Evolutionary conservation across 2,329 filamentous ascomycete species (phyloP).

Genomic region (Calonectria naviculata): DNA sequence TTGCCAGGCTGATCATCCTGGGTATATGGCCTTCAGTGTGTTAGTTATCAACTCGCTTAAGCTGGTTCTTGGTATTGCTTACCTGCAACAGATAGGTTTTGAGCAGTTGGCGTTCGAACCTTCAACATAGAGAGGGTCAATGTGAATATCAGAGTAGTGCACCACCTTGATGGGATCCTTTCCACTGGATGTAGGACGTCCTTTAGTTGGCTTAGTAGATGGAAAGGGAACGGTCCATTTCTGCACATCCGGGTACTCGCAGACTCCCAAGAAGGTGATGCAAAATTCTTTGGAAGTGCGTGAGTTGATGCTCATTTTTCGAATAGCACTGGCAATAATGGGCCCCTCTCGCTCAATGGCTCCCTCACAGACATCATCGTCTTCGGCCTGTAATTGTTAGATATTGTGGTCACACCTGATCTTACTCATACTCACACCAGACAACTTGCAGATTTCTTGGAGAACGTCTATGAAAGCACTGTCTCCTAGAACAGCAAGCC

Average conservation of each 20-base stretch:
- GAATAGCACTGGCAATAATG: slow-evolving; percentile 61
- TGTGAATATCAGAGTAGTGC: slow-evolving; percentile 70
- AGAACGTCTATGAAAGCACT: slow-evolving; percentile 48
- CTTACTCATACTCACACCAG: slow-evolving; percentile 38
- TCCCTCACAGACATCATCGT: slow-evolving; percentile 66
- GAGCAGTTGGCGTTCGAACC: slow-evolving; percentile 66
- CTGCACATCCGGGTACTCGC: slow-evolving; percentile 58
- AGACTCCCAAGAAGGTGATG: slow-evolving; percentile 64
- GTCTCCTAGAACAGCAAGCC: slow-evolving; percentile 55
- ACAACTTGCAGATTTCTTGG: slow-evolving; percentile 46
- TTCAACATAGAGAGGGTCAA: slow-evolving; percentile 65
- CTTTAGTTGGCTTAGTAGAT: slow-evolving; percentile 49
- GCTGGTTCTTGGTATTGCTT: slow-evolving; percentile 9
- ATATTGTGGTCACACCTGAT: not conserved
- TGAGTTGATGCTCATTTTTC: slow-evolving; percentile 59
- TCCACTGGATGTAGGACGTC: slow-evolving; percentile 54
- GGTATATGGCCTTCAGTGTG: slow-evolving; percentile 54
- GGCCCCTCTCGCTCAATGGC: slow-evolving; percentile 63
- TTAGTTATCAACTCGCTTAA: not conserved
- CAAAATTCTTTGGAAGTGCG: slow-evolving; percentile 64
- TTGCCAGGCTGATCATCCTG: slow-evolving; percentile 58
- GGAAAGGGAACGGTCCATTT: slow-evolving; percentile 57
- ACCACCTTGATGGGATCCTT: slow-evolving; percentile 63
- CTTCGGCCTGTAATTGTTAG: slow-evolving; percentile 52
- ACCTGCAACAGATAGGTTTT: slow-evolving; percentile 70